A percentile compares a stretch with the other conserved stretches of the same genome.
Conservation (phyloP, 768 basidiomycete species). For the Hydnomerulius pinastri region DNA sequence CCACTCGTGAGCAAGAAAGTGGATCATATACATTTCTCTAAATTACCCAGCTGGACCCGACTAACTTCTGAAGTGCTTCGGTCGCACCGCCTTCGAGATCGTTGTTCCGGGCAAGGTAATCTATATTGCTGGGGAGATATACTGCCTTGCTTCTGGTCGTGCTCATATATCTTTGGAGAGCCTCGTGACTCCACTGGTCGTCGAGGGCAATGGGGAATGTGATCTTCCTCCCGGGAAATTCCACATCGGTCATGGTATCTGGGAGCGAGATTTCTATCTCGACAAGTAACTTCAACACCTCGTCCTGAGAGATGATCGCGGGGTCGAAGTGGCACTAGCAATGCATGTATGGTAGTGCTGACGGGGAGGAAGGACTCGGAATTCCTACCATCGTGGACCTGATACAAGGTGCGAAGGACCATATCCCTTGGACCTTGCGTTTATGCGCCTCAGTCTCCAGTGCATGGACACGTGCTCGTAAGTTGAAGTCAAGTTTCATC, state of each 20-base stretch:
- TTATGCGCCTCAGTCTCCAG: slow-evolving; percentile 44
- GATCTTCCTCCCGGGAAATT: slow-evolving; percentile 53
- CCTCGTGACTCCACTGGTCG: slow-evolving; percentile 58
- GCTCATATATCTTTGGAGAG: slow-evolving; percentile 57
- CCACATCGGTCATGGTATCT: slow-evolving; percentile 37
- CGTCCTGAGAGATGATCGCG: slow-evolving; percentile 38
- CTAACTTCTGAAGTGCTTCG: slow-evolving; percentile 48
- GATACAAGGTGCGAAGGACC: slow-evolving; percentile 52
- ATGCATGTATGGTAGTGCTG: not conserved
- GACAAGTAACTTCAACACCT: slow-evolving; percentile 45
- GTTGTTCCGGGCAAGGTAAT: slow-evolving; percentile 66
- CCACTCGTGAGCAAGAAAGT: not conserved
- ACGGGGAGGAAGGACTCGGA: not conserved
- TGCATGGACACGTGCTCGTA: slow-evolving; percentile 60
- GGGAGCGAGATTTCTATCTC: slow-evolving; percentile 42
- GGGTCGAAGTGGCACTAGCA: slow-evolving; percentile 55
- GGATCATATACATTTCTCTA: not conserved
- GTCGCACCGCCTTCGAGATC: slow-evolving; percentile 46
- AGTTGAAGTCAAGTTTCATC: slow-evolving; percentile 51
- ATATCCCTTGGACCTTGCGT: slow-evolving; percentile 36
- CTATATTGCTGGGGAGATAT: slow-evolving; percentile 69
- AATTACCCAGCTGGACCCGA: slow-evolving; percentile 51
- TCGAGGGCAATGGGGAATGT: slow-evolving; percentile 65
- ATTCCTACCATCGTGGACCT: slow-evolving; percentile 56
- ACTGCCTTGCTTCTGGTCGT: slow-evolving; percentile 56